phyloP scores from a whole-genome alignment of 2,329 filamentous ascomycete genomes.

The Aspergillus terreus region DNA sequence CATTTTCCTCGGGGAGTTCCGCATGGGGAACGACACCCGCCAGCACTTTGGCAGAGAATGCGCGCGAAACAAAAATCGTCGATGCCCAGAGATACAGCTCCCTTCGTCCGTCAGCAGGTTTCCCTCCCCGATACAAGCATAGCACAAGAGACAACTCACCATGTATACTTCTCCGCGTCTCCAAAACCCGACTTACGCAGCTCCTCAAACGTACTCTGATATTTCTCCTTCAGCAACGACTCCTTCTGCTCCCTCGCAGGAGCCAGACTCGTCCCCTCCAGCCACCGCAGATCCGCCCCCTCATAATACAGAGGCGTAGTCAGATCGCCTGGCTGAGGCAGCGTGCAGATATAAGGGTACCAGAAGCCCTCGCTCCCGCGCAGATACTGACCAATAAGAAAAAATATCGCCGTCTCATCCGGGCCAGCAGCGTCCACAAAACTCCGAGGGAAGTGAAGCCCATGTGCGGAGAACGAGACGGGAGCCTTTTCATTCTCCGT shows the following conservation, averaged over 20 bases:
- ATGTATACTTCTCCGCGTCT: constrained; percentile 33
- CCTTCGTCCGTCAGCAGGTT: constrained; percentile 22
- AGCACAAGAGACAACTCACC: constrained; percentile 24
- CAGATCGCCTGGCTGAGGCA: constrained; percentile 62
- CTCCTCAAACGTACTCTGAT: constrained; percentile 27
- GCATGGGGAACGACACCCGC: constrained; percentile 31
- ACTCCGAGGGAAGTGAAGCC: constrained; percentile 42
- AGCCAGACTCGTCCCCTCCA: constrained; percentile 36
- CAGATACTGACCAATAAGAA: constrained; percentile 66
- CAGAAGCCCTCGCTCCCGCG: constrained; percentile 58
- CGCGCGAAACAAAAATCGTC: constrained; percentile 42
- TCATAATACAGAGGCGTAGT: constrained; percentile 63
- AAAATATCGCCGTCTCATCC: constrained; percentile 63
- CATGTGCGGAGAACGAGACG: constrained; percentile 27
- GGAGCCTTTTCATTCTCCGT: neutral
- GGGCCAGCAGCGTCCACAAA: constrained; percentile 53
- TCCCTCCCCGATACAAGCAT: neutral
- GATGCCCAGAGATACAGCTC: constrained; percentile 46
- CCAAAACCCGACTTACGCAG: constrained; percentile 31
- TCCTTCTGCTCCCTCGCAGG: constrained; percentile 31
- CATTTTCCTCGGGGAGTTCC: constrained; percentile 52
- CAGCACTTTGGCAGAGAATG: constrained; percentile 43
- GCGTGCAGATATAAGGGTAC: constrained; percentile 62
- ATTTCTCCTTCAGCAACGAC: constrained; percentile 35
- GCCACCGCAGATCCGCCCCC: constrained; percentile 54